Evolutionary conservation across 139 green algal species (phyloP).

Genomic region (Coelastrella sp.): DNA sequence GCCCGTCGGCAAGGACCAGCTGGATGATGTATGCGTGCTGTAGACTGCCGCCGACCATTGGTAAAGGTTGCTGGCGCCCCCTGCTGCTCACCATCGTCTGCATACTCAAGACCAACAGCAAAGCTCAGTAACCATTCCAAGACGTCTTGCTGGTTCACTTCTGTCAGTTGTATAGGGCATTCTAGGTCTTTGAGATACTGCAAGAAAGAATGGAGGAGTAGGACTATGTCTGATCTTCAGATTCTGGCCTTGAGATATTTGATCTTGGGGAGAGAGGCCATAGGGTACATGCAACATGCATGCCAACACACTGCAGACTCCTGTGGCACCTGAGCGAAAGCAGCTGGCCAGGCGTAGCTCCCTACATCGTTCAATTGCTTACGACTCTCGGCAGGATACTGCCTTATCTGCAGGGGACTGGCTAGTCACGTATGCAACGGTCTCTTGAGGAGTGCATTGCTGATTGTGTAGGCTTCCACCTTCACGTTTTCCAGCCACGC

Average conservation of each 20-base stretch:
- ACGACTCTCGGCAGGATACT: conserved; percentile 50
- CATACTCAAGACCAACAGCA: conserved; percentile 48
- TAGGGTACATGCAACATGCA: too few relatives aligned
- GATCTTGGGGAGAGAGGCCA: too few relatives aligned
- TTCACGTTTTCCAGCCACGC: conserved; percentile 30
- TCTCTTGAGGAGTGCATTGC: neutral
- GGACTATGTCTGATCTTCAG: too few relatives aligned
- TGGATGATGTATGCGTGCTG: too few relatives aligned
- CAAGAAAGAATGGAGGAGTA: neutral
- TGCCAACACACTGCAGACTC: too few relatives aligned
- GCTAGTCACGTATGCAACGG: neutral
- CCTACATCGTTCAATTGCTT: conserved; percentile 6
- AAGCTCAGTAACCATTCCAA: conserved; percentile 48
- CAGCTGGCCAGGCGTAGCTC: neutral
- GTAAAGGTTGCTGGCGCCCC: too few relatives aligned
- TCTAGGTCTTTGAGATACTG: conserved; percentile 66
- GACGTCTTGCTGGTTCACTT: conserved; percentile 15
- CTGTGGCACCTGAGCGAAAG: conserved; percentile 9
- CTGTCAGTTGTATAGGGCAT: conserved; percentile 54
- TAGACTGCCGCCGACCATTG: neutral
- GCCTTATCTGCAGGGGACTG: conserved; percentile 43
- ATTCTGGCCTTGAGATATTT: too few relatives aligned
- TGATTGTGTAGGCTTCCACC: neutral
- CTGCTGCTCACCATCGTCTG: conserved; percentile 52
- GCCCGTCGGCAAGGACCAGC: too few relatives aligned